Base-by-base conservation (phyloP, 345 rosid genomes). In the Noccaea bulbosa region DNA sequence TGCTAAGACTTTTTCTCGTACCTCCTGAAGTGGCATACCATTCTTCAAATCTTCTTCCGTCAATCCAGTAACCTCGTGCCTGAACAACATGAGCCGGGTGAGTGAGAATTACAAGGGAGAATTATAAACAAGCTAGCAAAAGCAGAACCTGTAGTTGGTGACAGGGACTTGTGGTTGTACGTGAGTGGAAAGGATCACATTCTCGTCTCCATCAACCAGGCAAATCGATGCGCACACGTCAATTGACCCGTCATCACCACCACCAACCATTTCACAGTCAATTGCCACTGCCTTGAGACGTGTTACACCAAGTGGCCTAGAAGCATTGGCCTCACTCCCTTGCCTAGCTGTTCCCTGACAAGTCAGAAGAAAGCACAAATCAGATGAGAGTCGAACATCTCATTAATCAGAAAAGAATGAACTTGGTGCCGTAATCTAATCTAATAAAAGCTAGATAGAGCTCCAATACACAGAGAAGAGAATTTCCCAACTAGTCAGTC, bases 211-310 rank as follows among this genome's bases (percentile, higher is more conserved):
- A 56, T 86, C 96, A 72, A 91, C 78, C 34, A 91, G 77, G 70
- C 90, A 88, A 55, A 88, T 82, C 16, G 84, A 73, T 73, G 87
- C 93, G 62, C 97, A 91, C 33, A 86, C 66, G 71, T 84, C 79
- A 30, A 72, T 24, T 33, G 88, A 65, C 43, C 85, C 90, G 67
- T 87, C 87, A 17, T 15, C 75, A 60, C 91, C 96, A 45, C 88
- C 85, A 65, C 88, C 91, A 30, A 91, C 96, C 91, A 88, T 86
- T 81, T 86, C 88, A 68, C 93, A 87, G 79, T 83, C 96, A 46
- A 91, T 71, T 9, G 91, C 91, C 58, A 88, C 53, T 12, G 86
- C 88, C 76, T 78, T 65, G n/a, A 65, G 73, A 51, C 74, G 74
- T 67, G 69, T 37, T 14, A 44, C 51, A 32, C 64, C 71, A 38